Evolutionary conservation across 2,329 filamentous ascomycete genomes (phyloP).

Genomic region (Trichoderma asperellum): DNA sequence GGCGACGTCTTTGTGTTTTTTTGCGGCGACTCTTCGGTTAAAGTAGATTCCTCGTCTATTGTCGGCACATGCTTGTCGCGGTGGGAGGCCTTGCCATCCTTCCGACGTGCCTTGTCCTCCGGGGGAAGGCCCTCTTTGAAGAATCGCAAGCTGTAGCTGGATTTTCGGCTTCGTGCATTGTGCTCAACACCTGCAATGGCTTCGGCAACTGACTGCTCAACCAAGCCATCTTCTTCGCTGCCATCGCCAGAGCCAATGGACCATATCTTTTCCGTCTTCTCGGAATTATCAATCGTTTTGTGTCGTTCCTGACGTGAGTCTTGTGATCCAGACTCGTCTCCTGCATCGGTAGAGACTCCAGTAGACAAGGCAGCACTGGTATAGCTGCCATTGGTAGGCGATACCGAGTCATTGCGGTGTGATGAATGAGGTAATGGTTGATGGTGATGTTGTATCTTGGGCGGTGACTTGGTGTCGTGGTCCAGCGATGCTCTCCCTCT

Average conservation of each 20-base stretch:
- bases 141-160: constrained; percentile 68
- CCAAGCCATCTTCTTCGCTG: constrained; percentile 57
- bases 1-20: background rate
- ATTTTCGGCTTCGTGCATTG: constrained; percentile 67
- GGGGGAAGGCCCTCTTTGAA: constrained; percentile 68
- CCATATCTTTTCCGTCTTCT: constrained; percentile 68
- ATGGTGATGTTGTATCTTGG: constrained; percentile 31
- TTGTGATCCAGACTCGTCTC: constrained; percentile 28
- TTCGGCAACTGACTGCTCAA: constrained; percentile 67
- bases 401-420: constrained; percentile 37
- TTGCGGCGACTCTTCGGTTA: constrained; percentile 9
- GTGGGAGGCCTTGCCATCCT: constrained; percentile 46
- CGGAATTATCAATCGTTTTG: constrained; percentile 40
- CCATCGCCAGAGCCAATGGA: constrained; percentile 61
- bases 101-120: constrained; percentile 60
- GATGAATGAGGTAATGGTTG: constrained; percentile 35
- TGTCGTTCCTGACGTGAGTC: constrained; percentile 21
- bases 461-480: constrained; percentile 37
- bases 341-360: constrained; percentile 27
- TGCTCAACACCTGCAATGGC: constrained; percentile 64
- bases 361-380: constrained; percentile 30
- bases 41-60: constrained; percentile 39
- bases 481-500: constrained; percentile 42
- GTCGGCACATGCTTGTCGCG: constrained; percentile 50
- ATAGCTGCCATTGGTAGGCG: constrained; percentile 33